phyloP scores from a whole-genome alignment of 192 early-diverging fungal species.

The Coemansia sp. region DNA sequence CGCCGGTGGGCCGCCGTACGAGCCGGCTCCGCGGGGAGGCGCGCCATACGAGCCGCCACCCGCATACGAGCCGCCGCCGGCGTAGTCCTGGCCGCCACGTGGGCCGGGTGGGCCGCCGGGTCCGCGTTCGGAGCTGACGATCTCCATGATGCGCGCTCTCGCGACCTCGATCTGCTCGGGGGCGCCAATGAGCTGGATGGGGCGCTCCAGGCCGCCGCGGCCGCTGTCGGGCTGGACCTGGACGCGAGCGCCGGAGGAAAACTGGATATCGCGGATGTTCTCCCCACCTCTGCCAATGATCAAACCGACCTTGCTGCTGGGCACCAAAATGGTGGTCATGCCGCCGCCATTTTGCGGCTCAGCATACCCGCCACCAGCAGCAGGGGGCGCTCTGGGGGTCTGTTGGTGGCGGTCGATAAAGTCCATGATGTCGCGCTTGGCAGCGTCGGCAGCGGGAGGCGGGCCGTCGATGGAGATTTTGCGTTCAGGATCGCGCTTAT shows the following conservation, averaged over 20 bases:
- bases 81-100: background rate
- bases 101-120: background rate
- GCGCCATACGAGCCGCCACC: constrained; percentile 4
- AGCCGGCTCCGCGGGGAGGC: background rate
- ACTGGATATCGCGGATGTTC: constrained; percentile 72
- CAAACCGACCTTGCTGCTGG: constrained; percentile 72
- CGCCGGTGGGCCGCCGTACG: background rate
- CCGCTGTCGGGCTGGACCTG: constrained; percentile 62
- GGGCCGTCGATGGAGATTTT: constrained; percentile 42
- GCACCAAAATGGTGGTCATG: constrained; percentile 58
- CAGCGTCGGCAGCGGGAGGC: constrained; percentile 12
- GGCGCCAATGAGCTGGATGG: constrained; percentile 70
- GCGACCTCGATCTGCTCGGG: constrained; percentile 68
- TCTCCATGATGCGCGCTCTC: constrained; percentile 72
- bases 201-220: constrained; percentile 49
- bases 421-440: constrained; percentile 34
- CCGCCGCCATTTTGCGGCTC: constrained; percentile 5
- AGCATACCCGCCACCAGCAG: background rate
- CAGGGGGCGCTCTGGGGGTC: constrained; percentile 14
- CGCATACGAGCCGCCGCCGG: background rate
- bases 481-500: constrained; percentile 34
- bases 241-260: constrained; percentile 67
- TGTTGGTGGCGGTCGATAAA: constrained; percentile 28
- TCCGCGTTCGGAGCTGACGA: constrained; percentile 53
- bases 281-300: constrained; percentile 82